Evolutionary conservation across 225 moss, liverwort and hornwort species (phyloP).

Genomic region (Polytrichum formosum): DNA sequence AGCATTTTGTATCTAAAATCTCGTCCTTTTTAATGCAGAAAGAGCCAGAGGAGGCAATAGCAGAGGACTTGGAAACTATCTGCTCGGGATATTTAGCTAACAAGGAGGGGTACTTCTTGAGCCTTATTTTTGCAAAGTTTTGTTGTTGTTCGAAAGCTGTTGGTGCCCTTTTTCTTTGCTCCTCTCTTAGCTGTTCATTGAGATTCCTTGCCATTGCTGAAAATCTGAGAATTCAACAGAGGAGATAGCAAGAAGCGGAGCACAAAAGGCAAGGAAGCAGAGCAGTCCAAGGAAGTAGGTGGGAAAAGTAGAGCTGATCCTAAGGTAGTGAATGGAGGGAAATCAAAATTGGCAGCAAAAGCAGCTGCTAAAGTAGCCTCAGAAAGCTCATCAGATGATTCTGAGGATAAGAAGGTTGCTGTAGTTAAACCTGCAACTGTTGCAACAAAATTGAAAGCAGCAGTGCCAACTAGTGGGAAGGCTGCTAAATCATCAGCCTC

Average conservation of each 20-base stretch:
- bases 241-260: slow-evolving; percentile 8
- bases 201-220: neutral
- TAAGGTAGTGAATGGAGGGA: slow-evolving; percentile 22
- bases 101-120: slow-evolving; percentile 7
- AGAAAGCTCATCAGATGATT: slow-evolving; percentile 39
- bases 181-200: neutral
- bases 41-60: slow-evolving; percentile 15
- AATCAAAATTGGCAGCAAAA: slow-evolving; percentile 5
- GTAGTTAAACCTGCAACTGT: slow-evolving; percentile 10
- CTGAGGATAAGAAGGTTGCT: slow-evolving; percentile 22
- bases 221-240: neutral
- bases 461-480: slow-evolving; percentile 4
- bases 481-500: slow-evolving; percentile 1
- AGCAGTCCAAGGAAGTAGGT: slow-evolving; percentile 7
- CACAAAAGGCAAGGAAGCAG: too few relatives aligned
- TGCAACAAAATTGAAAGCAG: slow-evolving; percentile 6
- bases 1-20: too few relatives aligned
- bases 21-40: slow-evolving; percentile 22
- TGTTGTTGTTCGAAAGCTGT: too few relatives aligned
- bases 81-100: slow-evolving; percentile 24
- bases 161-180: neutral
- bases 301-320: slow-evolving; percentile 23
- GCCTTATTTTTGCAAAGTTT: too few relatives aligned
- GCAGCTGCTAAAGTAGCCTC: slow-evolving; percentile 3
- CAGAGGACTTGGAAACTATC: slow-evolving; percentile 31